A percentile compares a stretch with the other conserved stretches of the same genome.
phyloP scores from a whole-genome alignment of 768 basidiomycete species.

The Mycena kentingensis region DNA sequence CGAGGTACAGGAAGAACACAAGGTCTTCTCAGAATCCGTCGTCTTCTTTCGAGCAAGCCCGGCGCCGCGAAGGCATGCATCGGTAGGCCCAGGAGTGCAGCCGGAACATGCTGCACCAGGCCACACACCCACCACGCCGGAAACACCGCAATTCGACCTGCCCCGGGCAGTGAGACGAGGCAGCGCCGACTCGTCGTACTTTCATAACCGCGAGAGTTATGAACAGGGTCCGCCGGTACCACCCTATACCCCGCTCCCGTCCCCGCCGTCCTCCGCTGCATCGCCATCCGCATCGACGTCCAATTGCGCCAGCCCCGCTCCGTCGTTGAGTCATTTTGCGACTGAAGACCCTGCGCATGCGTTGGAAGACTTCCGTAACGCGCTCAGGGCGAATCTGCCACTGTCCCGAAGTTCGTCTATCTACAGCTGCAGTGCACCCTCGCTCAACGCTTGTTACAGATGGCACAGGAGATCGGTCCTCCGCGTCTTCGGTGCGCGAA shows the following conservation, averaged over 20 bases:
- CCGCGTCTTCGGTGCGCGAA: constrained; percentile 21
- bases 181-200: constrained; percentile 22
- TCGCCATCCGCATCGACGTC: too few species aligned
- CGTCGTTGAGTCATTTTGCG: constrained; percentile 8
- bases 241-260: constrained; percentile 17
- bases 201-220: background rate
- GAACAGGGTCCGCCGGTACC: constrained; percentile 14
- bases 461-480: constrained; percentile 14
- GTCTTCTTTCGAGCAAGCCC: constrained; percentile 71
- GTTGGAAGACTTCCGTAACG: constrained; percentile 42
- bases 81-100: constrained; percentile 52
- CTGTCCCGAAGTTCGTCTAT: constrained; percentile 16
- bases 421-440: too few species aligned
- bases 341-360: constrained; percentile 33
- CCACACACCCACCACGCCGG: constrained; percentile 15
- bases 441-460: constrained; percentile 4
- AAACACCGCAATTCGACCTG: constrained; percentile 12
- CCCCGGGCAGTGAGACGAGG: constrained; percentile 17
- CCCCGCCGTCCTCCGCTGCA: constrained; percentile 15
- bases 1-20: constrained; percentile 79
- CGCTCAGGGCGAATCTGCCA: constrained; percentile 33
- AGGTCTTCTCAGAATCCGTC: constrained; percentile 67
- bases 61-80: constrained; percentile 38
- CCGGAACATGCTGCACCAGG: constrained; percentile 36
- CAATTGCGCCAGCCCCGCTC: constrained; percentile 17